Percentiles rank a stretch among this genome's conserved stretches.
phyloP scores from a whole-genome alignment of 2,329 filamentous ascomycete species.

The Sarocladium brachiariae region DNA sequence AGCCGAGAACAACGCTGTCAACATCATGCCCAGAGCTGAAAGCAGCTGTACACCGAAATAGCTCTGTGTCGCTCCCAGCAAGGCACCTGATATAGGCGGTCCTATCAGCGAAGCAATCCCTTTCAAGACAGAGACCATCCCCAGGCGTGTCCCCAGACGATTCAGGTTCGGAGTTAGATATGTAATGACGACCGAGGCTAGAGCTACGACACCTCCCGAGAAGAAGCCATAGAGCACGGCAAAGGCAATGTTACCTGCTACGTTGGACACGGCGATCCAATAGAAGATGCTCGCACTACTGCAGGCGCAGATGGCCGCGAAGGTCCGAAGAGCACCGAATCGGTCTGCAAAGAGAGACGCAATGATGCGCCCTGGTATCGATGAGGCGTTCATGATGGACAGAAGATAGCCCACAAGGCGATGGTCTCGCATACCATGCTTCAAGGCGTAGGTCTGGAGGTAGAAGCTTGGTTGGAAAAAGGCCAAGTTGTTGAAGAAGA shows the following conservation, averaged over 20 bases:
- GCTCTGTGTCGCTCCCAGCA: constrained; percentile 18
- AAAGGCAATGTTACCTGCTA: constrained; percentile 32
- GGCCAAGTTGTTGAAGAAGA: constrained; percentile 27
- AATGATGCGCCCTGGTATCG: constrained; percentile 40
- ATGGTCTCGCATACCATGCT: constrained; percentile 22
- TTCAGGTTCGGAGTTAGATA: constrained; percentile 33
- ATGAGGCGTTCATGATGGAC: constrained; percentile 43
- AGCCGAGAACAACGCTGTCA: constrained; percentile 16
- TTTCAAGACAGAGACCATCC: constrained; percentile 32
- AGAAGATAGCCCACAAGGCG: constrained; percentile 38
- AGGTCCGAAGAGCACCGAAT: constrained; percentile 34
- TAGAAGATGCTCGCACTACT: constrained; percentile 28
- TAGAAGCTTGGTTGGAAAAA: constrained; percentile 38
- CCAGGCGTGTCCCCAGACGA: constrained; percentile 36
- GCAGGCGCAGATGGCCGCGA: constrained; percentile 27
- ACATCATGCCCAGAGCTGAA: constrained; percentile 17
- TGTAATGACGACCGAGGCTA: constrained; percentile 35
- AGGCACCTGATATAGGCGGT: constrained; percentile 32
- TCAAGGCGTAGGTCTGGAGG: constrained; percentile 34
- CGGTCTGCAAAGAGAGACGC: constrained; percentile 37
- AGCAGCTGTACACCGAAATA: constrained; percentile 20
- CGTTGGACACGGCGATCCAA: constrained; percentile 32
- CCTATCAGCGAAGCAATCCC: constrained; percentile 29
- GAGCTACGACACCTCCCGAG: constrained; percentile 35
- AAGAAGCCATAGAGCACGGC: constrained; percentile 40